Evolutionary conservation across 805 yeast species (phyloP).

Genomic region (Groenewaldozyma tartarivorans): DNA sequence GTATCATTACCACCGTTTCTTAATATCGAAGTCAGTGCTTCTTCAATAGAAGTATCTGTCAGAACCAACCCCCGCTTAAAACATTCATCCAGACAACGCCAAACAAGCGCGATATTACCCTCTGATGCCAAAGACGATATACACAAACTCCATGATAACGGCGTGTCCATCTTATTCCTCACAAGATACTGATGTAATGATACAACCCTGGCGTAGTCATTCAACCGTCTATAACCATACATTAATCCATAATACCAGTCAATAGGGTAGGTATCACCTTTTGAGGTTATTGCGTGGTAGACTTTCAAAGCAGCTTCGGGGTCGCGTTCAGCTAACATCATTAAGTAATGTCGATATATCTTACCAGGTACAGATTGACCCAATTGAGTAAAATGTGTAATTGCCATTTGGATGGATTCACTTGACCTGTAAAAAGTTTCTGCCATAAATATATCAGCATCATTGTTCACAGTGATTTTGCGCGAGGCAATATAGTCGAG

Average conservation of each 20-base stretch:
- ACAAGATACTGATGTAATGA: neutral
- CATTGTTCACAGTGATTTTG: neutral
- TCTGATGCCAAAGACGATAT: conserved; percentile 1
- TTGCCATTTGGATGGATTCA: neutral
- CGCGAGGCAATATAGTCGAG: neutral
- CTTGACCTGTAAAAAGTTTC: neutral
- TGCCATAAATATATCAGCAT: neutral
- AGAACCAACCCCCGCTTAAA: neutral
- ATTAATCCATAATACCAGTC: conserved; percentile 3
- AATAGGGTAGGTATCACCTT: neutral
- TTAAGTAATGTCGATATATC: neutral
- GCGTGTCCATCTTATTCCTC: neutral
- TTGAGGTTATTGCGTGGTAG: neutral
- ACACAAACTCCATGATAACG: conserved; percentile 1
- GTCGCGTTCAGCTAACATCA: neutral
- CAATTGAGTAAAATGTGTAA: neutral
- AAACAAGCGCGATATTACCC: neutral
- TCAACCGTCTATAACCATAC: neutral
- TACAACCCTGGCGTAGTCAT: neutral
- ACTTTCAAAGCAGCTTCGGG: neutral
- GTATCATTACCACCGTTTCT: neutral
- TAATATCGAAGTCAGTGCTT: neutral
- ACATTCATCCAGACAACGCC: neutral
- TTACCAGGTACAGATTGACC: neutral
- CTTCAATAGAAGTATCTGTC: neutral